These are phyloP conservation scores for Hyphodiscus sp. DNA, from an alignment of 2,329 filamentous ascomycete genomes.

Conservation along the genomic window DNA sequence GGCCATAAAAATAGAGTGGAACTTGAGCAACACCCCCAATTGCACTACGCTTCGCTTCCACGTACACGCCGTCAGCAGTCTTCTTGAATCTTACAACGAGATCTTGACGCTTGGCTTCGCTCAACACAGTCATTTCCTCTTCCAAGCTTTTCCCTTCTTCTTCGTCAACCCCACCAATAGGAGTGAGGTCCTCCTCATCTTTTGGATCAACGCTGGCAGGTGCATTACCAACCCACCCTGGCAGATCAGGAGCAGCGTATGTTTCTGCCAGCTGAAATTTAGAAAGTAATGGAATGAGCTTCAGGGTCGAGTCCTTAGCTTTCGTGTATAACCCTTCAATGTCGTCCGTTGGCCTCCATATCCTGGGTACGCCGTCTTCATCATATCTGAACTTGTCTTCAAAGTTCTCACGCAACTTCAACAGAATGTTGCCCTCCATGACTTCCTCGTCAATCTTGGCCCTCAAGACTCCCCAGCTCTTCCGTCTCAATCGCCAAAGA, in stretches of 20 bases:
- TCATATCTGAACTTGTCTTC: conserved; percentile 99
- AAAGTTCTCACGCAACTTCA: conserved; percentile 96
- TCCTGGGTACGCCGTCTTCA: conserved; percentile 85
- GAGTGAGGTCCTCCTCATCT: conserved; percentile 82
- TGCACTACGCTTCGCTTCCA: conserved; percentile 94
- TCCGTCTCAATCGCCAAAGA: conserved; percentile 84
- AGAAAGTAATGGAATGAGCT: conserved; percentile 81
- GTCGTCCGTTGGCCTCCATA: conserved; percentile 95
- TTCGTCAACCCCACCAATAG: conserved; percentile 91
- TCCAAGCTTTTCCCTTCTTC: conserved; percentile 91
- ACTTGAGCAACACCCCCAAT: conserved; percentile 94
- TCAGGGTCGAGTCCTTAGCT: conserved; percentile 85
- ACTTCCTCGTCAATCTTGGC: conserved; percentile 95
- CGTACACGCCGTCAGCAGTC: conserved; percentile 93
- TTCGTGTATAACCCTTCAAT: conserved; percentile 94
- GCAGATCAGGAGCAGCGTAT: conserved; percentile 71
- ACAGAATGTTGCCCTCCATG: conserved; percentile 91
- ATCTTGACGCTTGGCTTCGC: conserved; percentile 84
- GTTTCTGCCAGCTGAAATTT: conserved; percentile 74
- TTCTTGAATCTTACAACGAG: conserved; percentile 96
- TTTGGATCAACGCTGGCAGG: conserved; percentile 68
- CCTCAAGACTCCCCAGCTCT: conserved; percentile 87
- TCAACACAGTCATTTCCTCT: conserved; percentile 93
- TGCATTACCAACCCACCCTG: conserved; percentile 73
- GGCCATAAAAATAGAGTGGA: conserved; percentile 87